A percentile compares a stretch with the other conserved stretches of the same genome.
Conservation (phyloP, 192 early-diverging fungal species). For the Mortierella alpina region DNA sequence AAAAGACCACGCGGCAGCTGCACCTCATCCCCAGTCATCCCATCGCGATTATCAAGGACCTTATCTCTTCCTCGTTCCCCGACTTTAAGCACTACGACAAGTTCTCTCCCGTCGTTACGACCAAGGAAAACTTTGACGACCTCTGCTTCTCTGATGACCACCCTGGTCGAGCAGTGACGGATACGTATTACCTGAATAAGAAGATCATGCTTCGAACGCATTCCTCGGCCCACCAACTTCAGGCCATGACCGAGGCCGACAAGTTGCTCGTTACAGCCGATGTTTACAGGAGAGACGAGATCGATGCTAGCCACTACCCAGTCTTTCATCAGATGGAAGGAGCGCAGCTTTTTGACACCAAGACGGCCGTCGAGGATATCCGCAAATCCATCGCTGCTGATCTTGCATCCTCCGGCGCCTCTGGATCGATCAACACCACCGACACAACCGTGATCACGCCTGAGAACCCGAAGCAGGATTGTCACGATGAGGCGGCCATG, state of each 20-base stretch:
- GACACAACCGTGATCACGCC: constrained; percentile 66
- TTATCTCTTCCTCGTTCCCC: constrained; percentile 82
- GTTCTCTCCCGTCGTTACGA: constrained; percentile 86
- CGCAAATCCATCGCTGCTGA: constrained; percentile 36
- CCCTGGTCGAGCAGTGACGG: constrained; percentile 81
- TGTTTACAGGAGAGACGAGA: constrained; percentile 96
- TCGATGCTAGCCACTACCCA: constrained; percentile 95
- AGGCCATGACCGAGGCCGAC: constrained; percentile 75
- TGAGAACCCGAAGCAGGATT: constrained; percentile 80
- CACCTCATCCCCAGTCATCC: constrained; percentile 87
- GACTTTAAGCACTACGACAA: constrained; percentile 70
- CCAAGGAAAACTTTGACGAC: constrained; percentile 92
- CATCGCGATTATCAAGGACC: constrained; percentile 83
- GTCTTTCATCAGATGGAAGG: constrained; percentile 99
- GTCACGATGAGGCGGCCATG: constrained; percentile 71
- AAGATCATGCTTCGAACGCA: constrained; percentile 88
- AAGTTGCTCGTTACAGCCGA: constrained; percentile 95
- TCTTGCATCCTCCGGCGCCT: constrained; percentile 14
- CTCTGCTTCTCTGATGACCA: constrained; percentile 87
- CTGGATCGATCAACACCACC: constrained; percentile 42
- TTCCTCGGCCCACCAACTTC: constrained; percentile 93
- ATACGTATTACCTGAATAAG: constrained; percentile 94
- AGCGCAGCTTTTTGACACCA: constrained; percentile 74
- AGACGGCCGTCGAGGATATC: constrained; percentile 47
- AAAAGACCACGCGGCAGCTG: constrained; percentile 80